Evolutionary conservation across 495 filamentous ascomycete species (phyloP), one percentile per base, ranked within the genome.

Genomic region (Symbiotaphrina buchneri): DNA sequence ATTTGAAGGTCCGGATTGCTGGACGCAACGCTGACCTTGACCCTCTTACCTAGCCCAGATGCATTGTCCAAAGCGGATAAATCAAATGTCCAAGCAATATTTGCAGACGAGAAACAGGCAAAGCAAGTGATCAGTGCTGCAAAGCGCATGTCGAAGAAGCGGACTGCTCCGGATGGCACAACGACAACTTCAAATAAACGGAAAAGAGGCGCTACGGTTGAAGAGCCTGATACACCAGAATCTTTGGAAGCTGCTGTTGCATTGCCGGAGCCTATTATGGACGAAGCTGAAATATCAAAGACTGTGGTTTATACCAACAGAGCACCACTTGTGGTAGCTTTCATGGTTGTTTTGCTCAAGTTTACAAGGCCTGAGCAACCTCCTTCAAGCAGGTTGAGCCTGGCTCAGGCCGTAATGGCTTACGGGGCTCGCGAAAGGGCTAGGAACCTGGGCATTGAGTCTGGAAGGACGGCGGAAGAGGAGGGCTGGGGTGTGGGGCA

Each of bases 341-440:
- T 85, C 49, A 74, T 74, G 1, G 63, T 82, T 10, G 61, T 62
- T 35, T 46, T 84, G 30, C 41, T 84, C 27, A 72, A 71, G 31
- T 68, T 72, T 41, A 83, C 79, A 0, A 84, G 80, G 71, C 75
- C 79, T 0, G 68, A 73, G 36, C 80, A 90, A 44, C 80, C 80
- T 3, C 55, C 72, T n/a, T 82, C 74, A 4, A 80, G 77, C 39
- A 58, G 77, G 25, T 49, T 87, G 15, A 84, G 78, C 44, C 52
- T 90, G 15, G 76, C 63, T 0, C 78, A 85, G 44, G 78, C 74
- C 1, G 65, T 83, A 5, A 73, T 84, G 15, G 81, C 77, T 43
- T 65, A 66, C 21, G 83, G 82, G 40, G 76, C 68, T 35, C 59
- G 71, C 35, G 67, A 63, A 10, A 81, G 81, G 44, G 80, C 79